Evolutionary conservation across 1,139 yeast species (phyloP), one percentile per base, ranked within the genome.

Genomic region (Eremothecium cymbalariae): DNA sequence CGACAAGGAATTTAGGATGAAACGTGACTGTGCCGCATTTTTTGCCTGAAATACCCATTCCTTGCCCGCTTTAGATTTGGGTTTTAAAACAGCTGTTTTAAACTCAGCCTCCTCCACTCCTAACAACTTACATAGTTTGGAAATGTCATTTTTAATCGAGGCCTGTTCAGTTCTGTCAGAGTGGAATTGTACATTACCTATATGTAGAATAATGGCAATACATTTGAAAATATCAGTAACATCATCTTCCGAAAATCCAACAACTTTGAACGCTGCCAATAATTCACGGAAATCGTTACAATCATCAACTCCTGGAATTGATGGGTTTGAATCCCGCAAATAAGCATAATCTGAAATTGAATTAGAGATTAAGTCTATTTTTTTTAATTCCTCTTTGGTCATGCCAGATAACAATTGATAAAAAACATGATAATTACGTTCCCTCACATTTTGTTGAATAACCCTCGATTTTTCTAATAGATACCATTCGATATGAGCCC

Each of bases 401-500:
- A 82, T 72, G 7, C 96, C 95, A 34, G 70, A 65, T 21, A 93
- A 61, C 28, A 93, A 62, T 54, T 93, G 97, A 57, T 90, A 93
- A 54, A 90, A 90, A 4, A 88, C 73, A 57, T 90, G 98, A 55
- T 90, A 90, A 55, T 88, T 90, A 55, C 98, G 70, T 59, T 90
- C 98, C 13, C 72, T 64, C 4, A 63, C 43, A 32, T 80, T 74
- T 59, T 86, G 97, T 31, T 72, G 64, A n/a, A 85, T 81, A 12
- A 93, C 95, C 50, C 99, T 74, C 6, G 96, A 84, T 59, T 90
- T 93, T 57, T 93, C 99, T 33, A 93, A 64, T 21, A 93, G 64
- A 50, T 93, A 93, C 82, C 95, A 93, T 52, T 90, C 95, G 37
- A 93, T 85, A 43, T 83, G 79, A 8, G 97, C 97, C 8, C 96